Percentiles rank a stretch among this genome's conserved stretches.
Evolutionary conservation across 208 protist genomes (phyloP).

Genomic region (Leishmania arabica): DNA sequence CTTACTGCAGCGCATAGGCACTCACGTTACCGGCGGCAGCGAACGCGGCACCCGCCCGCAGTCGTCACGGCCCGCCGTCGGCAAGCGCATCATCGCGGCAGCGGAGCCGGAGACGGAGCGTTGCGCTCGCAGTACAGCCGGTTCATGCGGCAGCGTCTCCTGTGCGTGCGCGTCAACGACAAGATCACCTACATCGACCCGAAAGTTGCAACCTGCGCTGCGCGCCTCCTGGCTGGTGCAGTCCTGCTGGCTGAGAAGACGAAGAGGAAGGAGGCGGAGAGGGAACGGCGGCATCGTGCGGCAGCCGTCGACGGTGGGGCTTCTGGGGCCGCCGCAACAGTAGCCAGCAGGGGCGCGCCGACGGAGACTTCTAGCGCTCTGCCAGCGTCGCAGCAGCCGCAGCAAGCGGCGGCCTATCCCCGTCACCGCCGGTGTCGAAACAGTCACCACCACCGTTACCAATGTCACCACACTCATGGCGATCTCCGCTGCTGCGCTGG

Average conservation of each 20-base stretch:
- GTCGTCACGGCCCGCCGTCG: neutral
- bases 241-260: constrained; percentile 29
- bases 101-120: neutral
- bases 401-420: neutral
- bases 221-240: constrained; percentile 36
- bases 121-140: constrained; percentile 26
- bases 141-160: constrained; percentile 28
- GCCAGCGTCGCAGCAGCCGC: neutral
- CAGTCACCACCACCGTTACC: neutral
- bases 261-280: constrained; percentile 8
- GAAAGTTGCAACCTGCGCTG: constrained; percentile 28
- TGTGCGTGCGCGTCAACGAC: constrained; percentile 38
- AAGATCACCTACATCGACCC: constrained; percentile 43
- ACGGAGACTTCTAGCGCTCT: neutral
- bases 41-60: neutral
- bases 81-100: neutral
- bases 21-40: constrained; percentile 6
- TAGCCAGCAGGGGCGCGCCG: neutral
- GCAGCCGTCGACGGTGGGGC: neutral
- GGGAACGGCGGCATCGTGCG: neutral
- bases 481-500: neutral
- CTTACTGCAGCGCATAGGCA: neutral
- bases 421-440: neutral
- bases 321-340: neutral
- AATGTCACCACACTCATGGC: neutral